Evolutionary conservation across 805 yeast genomes (phyloP), one percentile per base, ranked within the genome.

Genomic region (Hanseniaspora singularis): DNA sequence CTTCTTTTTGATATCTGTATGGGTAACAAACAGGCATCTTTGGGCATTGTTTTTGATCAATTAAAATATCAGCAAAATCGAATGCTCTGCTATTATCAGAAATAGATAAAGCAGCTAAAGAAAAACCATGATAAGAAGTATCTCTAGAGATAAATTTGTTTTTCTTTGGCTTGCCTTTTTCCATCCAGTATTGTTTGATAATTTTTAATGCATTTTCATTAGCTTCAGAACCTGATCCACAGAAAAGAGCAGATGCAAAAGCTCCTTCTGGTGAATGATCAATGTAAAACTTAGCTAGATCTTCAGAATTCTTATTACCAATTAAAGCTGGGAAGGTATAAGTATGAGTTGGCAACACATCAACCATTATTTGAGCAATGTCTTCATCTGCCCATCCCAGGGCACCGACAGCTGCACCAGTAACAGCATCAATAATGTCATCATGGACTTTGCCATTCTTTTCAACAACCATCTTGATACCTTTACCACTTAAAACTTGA

Each of bases 141-240:
- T 63, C 58, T 55, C 76, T 64, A 11, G 70, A 60, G 46, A 72
- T 69, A 45, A 66, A 62, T 50, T 68, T 65, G 51, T 54, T 53
- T 54, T 72, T 67, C 34, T 63, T 57, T n/a, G 64, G 58, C 46
- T 67, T 67, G 27, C 69, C 70, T 20, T 58, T 63, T 55, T 71
- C 75, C 39, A 63, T 53, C 50, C 61, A 66, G 52, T 70, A 70
- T 54, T 70, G 74, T 50, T 64, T 61, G 23, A 74, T 72, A 50
- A 78, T 73, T 60, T 76, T 77, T 55, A 77, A 54, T 4, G 81
- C 80, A 38, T 77, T 78, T 57, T 77, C 83, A 56, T 74, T 77
- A 30, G 81, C 74, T 59, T 77, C 83, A 18, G 81, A 67, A 15
- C 86, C 86, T 9, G 80, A 72, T 51, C 76, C 72, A 49, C 73